Base-by-base conservation (phyloP, 192 early-diverging fungal genomes). In the Rhizoclosmatium globosum region DNA sequence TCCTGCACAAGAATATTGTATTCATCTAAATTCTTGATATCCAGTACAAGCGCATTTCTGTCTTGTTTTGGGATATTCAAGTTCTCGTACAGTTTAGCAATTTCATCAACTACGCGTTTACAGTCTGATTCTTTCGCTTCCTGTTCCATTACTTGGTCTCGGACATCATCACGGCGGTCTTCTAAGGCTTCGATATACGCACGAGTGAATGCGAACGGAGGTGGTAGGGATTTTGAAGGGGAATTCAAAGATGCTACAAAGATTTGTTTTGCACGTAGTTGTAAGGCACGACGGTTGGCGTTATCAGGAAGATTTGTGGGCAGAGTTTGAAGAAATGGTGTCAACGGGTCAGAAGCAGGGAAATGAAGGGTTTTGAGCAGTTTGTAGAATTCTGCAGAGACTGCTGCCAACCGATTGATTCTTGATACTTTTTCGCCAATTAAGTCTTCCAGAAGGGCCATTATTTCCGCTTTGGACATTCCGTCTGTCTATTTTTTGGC, bases 351-450 rank as follows among this genome's bases (percentile, higher is more conserved):
- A 46, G 4, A 6, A 4, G 23, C 42, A 11, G 65, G 65, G 39
- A 68, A 68, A 46, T 46, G 42, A 11, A 68, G 45, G 21, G 39
- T 44, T 17, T 68, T 68, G 0, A 1, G 42, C 3, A 68, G 65
- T 46, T 45, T 46, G 45, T 68, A 68, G 45, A 68, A 68, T 46
- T 68, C 65, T 17, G 65, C 39, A 15, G 39, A 15, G 39, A 68
- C 65, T 45, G 65, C 65, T 0, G 65, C 65, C 15, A 68, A 42
- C 9, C 65, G 65, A 45, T 68, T 68, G 4, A 68, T 46, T 15
- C 65, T 41, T 15, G 65, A 44, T 4, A 68, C 65, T 21, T 68
- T 68, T 68, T 68, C 65, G 4, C 65, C 65, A 68, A 68, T 68
- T 1, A 68, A 68, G 9, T 68, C 65, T 46, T 68, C 65, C 3